Evolutionary conservation across 2,329 filamentous ascomycete species (phyloP).

Genomic region (Corniculantispora saksenae): DNA sequence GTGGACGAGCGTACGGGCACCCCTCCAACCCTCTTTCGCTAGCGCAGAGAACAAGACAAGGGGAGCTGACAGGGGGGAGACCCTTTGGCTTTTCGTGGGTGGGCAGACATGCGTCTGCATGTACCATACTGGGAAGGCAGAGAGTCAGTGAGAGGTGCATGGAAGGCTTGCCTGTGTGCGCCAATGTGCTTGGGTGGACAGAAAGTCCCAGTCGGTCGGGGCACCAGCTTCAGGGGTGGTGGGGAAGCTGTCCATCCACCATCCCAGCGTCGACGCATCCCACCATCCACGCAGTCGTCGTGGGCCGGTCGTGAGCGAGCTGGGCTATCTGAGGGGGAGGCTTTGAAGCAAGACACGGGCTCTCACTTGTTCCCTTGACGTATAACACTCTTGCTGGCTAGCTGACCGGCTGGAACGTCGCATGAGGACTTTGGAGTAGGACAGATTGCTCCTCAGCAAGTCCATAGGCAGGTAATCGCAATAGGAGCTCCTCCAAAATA

Average conservation of each 20-base stretch:
- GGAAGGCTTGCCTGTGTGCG: no score
- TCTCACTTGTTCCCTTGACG: no score
- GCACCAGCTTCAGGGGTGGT: constrained; percentile 18
- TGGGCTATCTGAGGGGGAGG: background rate
- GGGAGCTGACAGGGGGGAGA: constrained; percentile 7
- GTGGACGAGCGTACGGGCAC: constrained; percentile 13
- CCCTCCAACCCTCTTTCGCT: constrained; percentile 2
- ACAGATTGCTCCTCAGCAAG: background rate
- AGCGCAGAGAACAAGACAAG: constrained; percentile 6
- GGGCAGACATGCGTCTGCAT: constrained; percentile 1
- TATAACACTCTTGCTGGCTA: no score
- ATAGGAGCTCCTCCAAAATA: background rate
- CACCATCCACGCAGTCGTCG: background rate
- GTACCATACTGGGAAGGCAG: constrained; percentile 1
- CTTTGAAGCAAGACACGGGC: background rate
- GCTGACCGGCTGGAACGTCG: background rate
- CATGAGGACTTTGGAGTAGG: background rate
- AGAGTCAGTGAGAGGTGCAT: constrained; percentile 2
- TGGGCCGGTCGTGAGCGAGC: background rate
- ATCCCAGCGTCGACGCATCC: background rate
- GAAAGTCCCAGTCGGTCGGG: constrained; percentile 9
- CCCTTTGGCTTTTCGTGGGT: constrained; percentile 6
- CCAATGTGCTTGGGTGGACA: background rate
- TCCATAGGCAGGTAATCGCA: no score
- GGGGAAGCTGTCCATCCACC: constrained; percentile 7